Base-by-base conservation (phyloP, 192 early-diverging fungal species). In the Coemansia sp. region DNA sequence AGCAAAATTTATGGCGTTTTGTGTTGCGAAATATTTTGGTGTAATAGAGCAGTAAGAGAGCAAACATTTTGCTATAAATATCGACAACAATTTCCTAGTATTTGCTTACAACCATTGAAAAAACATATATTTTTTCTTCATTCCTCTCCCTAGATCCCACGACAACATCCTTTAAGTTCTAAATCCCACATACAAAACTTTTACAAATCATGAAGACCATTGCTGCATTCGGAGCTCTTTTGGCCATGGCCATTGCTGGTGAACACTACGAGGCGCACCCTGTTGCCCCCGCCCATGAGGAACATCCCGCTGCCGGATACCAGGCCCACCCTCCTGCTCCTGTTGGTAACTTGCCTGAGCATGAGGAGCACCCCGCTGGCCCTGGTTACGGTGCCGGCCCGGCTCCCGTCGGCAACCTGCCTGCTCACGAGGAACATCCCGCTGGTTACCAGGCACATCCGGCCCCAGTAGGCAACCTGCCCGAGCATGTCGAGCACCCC, bases 241-340 rank as follows among this genome's bases (percentile, higher is more conserved):
- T 63, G 31, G 72, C 61, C 36, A 31, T 75, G 57, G 72, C 61
- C 31, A 61, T 61, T 12, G 72, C 65, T 35, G 70, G 64, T 21
- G 70, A 67, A 16, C 59, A 67, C 35, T 73, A 73, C 52, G 64
- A 73, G 59, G 62, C 49, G 0, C 21, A 55, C 11, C 54, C 51
- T 21, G 50, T 52, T 13, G 64, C 50, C 8, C 57, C 51, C 6
- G 47, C 28, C 16, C 55, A 58, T 4, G 61, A 53, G 51, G 67
- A 59, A 50, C 55, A 61, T 26, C 53, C 60, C 4, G 46, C 40
- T 10, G 43, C 21, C 16, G 57, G 16, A 3, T 37, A 51, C 48
- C 36, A 65, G 46, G 38, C 50, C 33, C 59, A 47, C 5, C 18
- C 42, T 0, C 35, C 37, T 20, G 50, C 16, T 0, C 33, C 21